Percentiles rank a stretch among this genome's conserved stretches.
Evolutionary conservation across 768 basidiomycete genomes (phyloP).

Genomic region (Amanita molliuscula): DNA sequence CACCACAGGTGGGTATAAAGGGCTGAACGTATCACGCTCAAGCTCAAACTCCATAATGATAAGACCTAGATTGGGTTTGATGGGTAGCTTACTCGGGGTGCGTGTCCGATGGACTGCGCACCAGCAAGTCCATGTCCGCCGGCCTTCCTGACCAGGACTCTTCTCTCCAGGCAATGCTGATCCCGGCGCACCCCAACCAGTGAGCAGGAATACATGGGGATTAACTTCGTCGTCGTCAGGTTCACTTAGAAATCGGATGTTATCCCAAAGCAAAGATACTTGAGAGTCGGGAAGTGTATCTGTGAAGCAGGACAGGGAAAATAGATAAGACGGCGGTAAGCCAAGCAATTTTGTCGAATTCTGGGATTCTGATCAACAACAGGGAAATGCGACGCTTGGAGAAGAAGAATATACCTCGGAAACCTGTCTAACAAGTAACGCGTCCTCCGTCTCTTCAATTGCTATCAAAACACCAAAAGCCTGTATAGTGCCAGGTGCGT

Average conservation of each 20-base stretch:
- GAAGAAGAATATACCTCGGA: constrained; percentile 48
- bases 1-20: constrained; percentile 43
- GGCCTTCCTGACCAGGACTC: constrained; percentile 20
- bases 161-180: constrained; percentile 20
- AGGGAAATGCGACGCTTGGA: not conserved
- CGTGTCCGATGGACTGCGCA: constrained; percentile 49
- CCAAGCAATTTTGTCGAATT: constrained; percentile 71
- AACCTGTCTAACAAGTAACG: constrained; percentile 60
- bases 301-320: constrained; percentile 63
- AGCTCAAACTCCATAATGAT: constrained; percentile 78
- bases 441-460: constrained; percentile 48
- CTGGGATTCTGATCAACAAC: constrained; percentile 21
- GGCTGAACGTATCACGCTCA: constrained; percentile 60
- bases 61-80: constrained; percentile 17
- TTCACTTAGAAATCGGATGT: constrained; percentile 56
- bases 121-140: constrained; percentile 58
- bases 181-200: constrained; percentile 62
- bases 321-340: constrained; percentile 59
- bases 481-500: constrained; percentile 74
- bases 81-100: constrained; percentile 5
- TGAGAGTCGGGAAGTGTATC: constrained; percentile 58
- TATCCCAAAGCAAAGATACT: constrained; percentile 61
- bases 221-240: constrained; percentile 33
- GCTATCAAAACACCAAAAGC: constrained; percentile 75
- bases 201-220: constrained; percentile 60